phyloP scores from a whole-genome alignment of 257 asterid species.

The Solanum tarijense region DNA sequence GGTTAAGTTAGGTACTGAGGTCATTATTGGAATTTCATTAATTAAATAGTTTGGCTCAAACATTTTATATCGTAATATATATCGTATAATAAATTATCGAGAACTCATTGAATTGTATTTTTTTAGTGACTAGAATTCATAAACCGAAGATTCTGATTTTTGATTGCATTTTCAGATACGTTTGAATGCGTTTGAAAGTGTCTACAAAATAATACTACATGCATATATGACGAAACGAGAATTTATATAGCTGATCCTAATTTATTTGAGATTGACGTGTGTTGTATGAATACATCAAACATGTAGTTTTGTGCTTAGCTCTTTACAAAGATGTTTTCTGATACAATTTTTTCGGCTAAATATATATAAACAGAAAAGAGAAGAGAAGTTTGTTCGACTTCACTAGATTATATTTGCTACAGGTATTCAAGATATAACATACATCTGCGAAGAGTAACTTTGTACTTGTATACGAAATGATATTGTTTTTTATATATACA shows the following conservation, averaged over 20 bases:
- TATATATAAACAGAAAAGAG: not conserved
- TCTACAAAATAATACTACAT: too few species aligned
- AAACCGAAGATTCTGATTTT: not conserved
- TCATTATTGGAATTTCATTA: not conserved
- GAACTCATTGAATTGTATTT: not conserved
- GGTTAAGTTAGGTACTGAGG: not conserved
- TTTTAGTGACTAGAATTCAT: not conserved
- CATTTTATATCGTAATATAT: not conserved
- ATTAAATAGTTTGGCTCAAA: not conserved
- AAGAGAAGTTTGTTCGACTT: not conserved
- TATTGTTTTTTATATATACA: not conserved
- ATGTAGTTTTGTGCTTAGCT: not conserved
- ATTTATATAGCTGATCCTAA: too few species aligned
- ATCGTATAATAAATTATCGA: too few species aligned
- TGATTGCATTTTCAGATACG: too few species aligned
- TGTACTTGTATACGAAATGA: not conserved
- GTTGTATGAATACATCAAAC: not conserved
- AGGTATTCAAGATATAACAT: not conserved
- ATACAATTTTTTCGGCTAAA: not conserved
- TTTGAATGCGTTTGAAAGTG: too few species aligned
- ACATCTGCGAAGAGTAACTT: not conserved
- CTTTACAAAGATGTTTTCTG: not conserved
- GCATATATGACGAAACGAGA: too few species aligned
- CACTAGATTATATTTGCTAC: not conserved
- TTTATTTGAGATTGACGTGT: too few species aligned